Evolutionary conservation across 495 filamentous ascomycete species (phyloP).

Genomic region (Amniculicola lignicola): DNA sequence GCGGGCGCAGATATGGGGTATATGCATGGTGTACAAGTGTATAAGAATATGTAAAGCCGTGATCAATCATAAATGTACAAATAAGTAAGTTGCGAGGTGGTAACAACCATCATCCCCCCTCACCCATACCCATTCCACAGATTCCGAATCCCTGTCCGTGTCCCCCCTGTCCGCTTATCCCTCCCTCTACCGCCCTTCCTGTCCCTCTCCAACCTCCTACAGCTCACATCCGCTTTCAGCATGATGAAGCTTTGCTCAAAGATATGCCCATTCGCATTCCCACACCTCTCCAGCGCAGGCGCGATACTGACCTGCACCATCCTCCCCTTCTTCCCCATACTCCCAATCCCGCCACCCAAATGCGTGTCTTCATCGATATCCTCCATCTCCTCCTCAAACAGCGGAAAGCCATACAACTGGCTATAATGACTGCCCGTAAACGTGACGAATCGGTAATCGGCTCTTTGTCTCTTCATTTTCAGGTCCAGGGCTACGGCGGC

Average conservation of each 20-base stretch:
- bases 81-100: background rate
- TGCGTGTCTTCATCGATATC: slow-evolving; percentile 27
- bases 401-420: slow-evolving; percentile 26
- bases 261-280: slow-evolving; percentile 32
- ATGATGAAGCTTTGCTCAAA: slow-evolving; percentile 29
- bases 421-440: slow-evolving; percentile 22
- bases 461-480: slow-evolving; percentile 32
- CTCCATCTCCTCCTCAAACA: slow-evolving; percentile 34
- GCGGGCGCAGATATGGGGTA: background rate
- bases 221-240: slow-evolving; percentile 33
- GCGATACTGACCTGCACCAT: slow-evolving; percentile 21
- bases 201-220: slow-evolving; percentile 17
- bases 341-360: too few relatives aligned
- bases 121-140: slow-evolving; percentile 10
- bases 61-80: background rate
- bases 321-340: slow-evolving; percentile 8
- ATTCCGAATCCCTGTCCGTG: slow-evolving; percentile 5
- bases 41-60: background rate
- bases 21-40: background rate
- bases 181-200: background rate
- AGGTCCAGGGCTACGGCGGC: slow-evolving; percentile 32
- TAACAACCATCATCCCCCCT: too few relatives aligned
- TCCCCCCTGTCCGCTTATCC: background rate
- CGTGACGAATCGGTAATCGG: slow-evolving; percentile 33
- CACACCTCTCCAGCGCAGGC: slow-evolving; percentile 31